Base-by-base conservation (phyloP, 768 basidiomycete genomes). In the Imleria badia region DNA sequence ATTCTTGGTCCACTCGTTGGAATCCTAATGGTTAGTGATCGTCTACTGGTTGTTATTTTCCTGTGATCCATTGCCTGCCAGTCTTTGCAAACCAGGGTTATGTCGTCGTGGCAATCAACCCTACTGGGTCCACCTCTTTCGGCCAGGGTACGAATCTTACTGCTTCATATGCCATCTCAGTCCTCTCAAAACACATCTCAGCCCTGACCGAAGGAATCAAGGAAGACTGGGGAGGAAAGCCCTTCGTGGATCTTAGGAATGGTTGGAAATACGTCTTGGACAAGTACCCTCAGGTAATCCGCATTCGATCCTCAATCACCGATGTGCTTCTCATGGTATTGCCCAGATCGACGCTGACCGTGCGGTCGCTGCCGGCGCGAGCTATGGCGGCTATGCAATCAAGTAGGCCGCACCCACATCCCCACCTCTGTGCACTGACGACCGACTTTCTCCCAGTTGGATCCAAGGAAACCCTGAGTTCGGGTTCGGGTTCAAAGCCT, bases 381-480 rank as follows among this genome's bases (percentile, higher is more conserved):
- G 86, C 54, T 94, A 87, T 77, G 91, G 92, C 35, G 94, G 92
- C 55, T 93, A 89, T 69, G 89, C 91, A 14, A 86, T 93, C 75
- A 92, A 94, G 90, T 91, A 63, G 17, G 80, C 52, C 5, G 23
- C 31, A 29, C n/a, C 45, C 29, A 14, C 20, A 11, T 43, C 43
- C 46, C 26, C 29, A 22, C 22, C 15, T 39, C 43, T 13, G 10
- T n/a, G 8, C n/a, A 54, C 40, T 60, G 35, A 62, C 36, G 38
- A 44, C 20, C 34, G 10, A 22, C 41, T 36, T 30, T 35, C 48
- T 51, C 48, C 29, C 44, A 96, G 94, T 69, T 97, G 92, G 92
- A 94, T 97, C 50, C 91, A 96, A 73, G 92, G 94, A 1, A 91
- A 97, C 66, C 90, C 91, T 11, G 93, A 96, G 62, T 91, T 78